Conservation (phyloP, 2,329 filamentous ascomycete genomes). For the Ophiocordyceps robertsii region DNA sequence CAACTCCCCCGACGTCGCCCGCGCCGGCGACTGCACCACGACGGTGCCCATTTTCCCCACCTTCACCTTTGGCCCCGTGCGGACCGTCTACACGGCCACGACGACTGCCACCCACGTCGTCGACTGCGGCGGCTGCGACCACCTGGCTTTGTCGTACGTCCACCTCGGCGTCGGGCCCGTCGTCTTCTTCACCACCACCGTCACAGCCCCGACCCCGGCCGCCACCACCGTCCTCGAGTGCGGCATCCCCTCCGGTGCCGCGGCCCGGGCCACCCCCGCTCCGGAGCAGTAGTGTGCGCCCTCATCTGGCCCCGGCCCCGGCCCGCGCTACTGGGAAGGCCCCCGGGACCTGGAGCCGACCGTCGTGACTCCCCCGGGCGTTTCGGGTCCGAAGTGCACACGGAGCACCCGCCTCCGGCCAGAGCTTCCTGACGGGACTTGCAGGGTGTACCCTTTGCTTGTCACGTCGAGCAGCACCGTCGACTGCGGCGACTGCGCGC, state of each 20-base stretch:
- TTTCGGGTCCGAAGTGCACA: conserved; percentile 3
- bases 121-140: conserved; percentile 13
- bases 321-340: neutral
- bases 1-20: neutral
- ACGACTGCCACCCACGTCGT: conserved; percentile 8
- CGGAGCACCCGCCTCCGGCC: conserved; percentile 1
- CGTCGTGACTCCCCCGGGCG: conserved; percentile 1
- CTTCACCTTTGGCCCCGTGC: conserved; percentile 8
- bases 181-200: conserved; percentile 9
- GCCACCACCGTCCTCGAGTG: conserved; percentile 6
- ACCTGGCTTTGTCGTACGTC: conserved; percentile 1
- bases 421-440: conserved; percentile 2
- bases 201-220: conserved; percentile 5
- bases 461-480: conserved; percentile 3
- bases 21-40: conserved; percentile 4
- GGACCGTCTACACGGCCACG: conserved; percentile 14
- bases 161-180: conserved; percentile 8
- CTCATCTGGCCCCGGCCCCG: neutral
- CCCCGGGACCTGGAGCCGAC: neutral
- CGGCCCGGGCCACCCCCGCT: neutral
- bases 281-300: neutral
- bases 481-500: conserved; percentile 4
- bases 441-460: conserved; percentile 3
- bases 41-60: neutral
- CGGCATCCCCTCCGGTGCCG: neutral